phyloP scores from a whole-genome alignment of 495 filamentous ascomycete species.

The Friedmanniomyces endolithicus region DNA sequence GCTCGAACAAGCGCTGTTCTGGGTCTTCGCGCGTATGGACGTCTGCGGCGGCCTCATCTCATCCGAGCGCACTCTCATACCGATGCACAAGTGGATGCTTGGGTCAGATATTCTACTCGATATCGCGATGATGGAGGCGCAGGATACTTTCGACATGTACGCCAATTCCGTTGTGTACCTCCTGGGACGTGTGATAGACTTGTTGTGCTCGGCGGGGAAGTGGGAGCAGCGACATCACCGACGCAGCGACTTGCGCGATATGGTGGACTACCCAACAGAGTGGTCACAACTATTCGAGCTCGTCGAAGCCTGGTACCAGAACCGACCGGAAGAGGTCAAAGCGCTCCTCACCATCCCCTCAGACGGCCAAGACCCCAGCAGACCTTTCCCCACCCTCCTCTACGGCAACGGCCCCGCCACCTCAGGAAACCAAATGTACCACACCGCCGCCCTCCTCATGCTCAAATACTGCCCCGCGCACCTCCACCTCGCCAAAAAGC shows the following conservation, averaged over 20 bases:
- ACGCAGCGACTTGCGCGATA: conserved; percentile 5
- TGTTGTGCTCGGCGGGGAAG: conserved; percentile 7
- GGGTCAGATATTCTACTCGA: not conserved
- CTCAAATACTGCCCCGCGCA: conserved; percentile 11
- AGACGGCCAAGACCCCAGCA: not conserved
- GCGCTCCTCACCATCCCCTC: conserved; percentile 6
- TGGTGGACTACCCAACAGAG: conserved; percentile 2
- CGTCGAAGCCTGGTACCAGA: conserved; percentile 14
- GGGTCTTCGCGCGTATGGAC: conserved; percentile 20
- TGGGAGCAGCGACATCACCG: conserved; percentile 1
- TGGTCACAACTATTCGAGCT: conserved; percentile 15
- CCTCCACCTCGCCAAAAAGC: conserved; percentile 1
- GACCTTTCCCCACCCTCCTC: conserved; percentile 15
- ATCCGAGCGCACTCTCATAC: conserved; percentile 17
- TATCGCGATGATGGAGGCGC: conserved; percentile 6
- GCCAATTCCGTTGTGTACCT: conserved; percentile 15
- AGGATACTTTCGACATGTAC: conserved; percentile 8
- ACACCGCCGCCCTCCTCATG: conserved; percentile 19
- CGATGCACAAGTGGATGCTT: conserved; percentile 13
- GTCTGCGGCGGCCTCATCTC: conserved; percentile 10
- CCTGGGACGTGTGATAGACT: conserved; percentile 8
- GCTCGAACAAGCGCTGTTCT: conserved; percentile 17
- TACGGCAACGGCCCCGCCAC: conserved; percentile 9
- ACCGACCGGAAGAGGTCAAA: conserved; percentile 16
- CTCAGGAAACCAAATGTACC: conserved; percentile 18